These are phyloP conservation scores for Colletotrichum coccodes DNA, from an alignment of 2,329 filamentous ascomycete species.

Conservation along the genomic window DNA sequence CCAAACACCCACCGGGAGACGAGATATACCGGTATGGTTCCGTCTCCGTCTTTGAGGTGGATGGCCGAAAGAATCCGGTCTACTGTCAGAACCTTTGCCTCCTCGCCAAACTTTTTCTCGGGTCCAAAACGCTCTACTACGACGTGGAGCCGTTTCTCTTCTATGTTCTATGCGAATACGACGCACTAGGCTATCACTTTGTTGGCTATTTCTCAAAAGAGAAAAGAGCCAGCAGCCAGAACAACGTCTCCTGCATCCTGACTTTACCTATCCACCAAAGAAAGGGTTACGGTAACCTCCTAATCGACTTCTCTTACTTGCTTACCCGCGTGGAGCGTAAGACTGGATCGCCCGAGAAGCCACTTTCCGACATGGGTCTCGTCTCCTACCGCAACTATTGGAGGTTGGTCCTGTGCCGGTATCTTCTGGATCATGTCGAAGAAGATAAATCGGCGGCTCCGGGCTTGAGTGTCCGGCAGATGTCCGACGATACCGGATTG, in stretches of 20 bases:
- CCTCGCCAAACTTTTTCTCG: slow-evolving; percentile 95
- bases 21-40: slow-evolving; percentile 95
- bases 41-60: slow-evolving; percentile 96
- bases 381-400: slow-evolving; percentile 99
- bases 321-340: slow-evolving; percentile 93
- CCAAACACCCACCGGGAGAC: slow-evolving; percentile 96
- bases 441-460: slow-evolving; percentile 43
- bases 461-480: slow-evolving; percentile 70
- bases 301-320: slow-evolving; percentile 98
- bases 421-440: slow-evolving; percentile 71
- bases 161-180: slow-evolving; percentile 95
- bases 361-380: slow-evolving; percentile 95
- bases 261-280: slow-evolving; percentile 96
- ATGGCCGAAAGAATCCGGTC: slow-evolving; percentile 96
- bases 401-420: slow-evolving; percentile 87
- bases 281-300: slow-evolving; percentile 94
- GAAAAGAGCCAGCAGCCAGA: slow-evolving; percentile 91
- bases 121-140: slow-evolving; percentile 98
- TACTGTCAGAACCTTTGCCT: slow-evolving; percentile 98
- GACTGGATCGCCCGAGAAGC: slow-evolving; percentile 96
- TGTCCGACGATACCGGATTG: slow-evolving; percentile 92
- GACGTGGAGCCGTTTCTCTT: slow-evolving; percentile 97
- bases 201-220: slow-evolving; percentile 99
- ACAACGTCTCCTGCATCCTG: slow-evolving; percentile 97
- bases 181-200: slow-evolving; percentile 92